Evolutionary conservation across 495 filamentous ascomycete genomes (phyloP).

Genomic region (Xylaria nigripes): DNA sequence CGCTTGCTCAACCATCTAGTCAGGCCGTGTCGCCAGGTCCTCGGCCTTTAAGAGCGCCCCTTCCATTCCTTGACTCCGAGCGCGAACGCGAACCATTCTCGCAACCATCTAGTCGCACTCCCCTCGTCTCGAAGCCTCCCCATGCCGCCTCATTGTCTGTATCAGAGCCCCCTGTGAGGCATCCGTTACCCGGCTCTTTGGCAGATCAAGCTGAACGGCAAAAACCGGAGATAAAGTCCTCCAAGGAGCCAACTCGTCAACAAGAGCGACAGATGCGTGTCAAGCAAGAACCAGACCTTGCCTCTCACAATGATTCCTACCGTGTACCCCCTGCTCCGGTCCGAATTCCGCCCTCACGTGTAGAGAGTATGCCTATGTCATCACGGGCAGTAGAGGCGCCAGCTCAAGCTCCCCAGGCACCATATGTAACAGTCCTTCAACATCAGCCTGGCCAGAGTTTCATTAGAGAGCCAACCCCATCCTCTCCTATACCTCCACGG

Average conservation of each 20-base stretch:
- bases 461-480: slow-evolving; percentile 26
- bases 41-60: slow-evolving; percentile 32
- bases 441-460: slow-evolving; percentile 27
- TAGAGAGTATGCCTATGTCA: slow-evolving; percentile 28
- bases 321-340: slow-evolving; percentile 17
- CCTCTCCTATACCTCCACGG: slow-evolving; percentile 23
- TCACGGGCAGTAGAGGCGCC: slow-evolving; percentile 36
- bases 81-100: slow-evolving; percentile 21
- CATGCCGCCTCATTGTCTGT: slow-evolving; percentile 16
- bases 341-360: slow-evolving; percentile 27
- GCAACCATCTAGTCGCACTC: slow-evolving; percentile 19
- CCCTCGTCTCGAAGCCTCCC: slow-evolving; percentile 18
- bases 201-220: slow-evolving; percentile 23
- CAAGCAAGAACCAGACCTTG: slow-evolving; percentile 39
- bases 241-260: slow-evolving; percentile 21
- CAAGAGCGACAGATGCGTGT: slow-evolving; percentile 29
- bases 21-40: slow-evolving; percentile 34
- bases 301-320: slow-evolving; percentile 27
- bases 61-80: slow-evolving; percentile 15
- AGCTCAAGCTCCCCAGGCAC: slow-evolving; percentile 27
- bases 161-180: slow-evolving; percentile 21
- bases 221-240: slow-evolving; percentile 18
- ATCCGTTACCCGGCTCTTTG: slow-evolving; percentile 22
- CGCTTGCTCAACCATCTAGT: slow-evolving; percentile 19
- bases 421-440: slow-evolving; percentile 23